Base-by-base conservation (phyloP, 2,329 filamentous ascomycete species). In the Cordyceps militaris region DNA sequence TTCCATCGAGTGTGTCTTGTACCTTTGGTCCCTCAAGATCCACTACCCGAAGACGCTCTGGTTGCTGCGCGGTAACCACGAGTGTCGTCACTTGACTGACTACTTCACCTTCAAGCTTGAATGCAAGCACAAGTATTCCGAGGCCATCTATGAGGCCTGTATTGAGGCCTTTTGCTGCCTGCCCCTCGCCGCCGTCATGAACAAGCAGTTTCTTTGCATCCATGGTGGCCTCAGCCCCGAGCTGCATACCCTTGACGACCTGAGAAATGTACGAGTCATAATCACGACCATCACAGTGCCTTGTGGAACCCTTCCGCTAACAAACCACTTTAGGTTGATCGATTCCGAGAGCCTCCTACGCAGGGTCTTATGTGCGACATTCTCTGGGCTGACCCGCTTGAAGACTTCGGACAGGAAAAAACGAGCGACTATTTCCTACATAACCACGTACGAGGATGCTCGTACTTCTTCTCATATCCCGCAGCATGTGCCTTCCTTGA, bases 91-190 rank as follows among this genome's bases (percentile, higher is more conserved):
- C 78, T 82, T 99, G 81, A 99, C 94, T 59, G 94, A 99, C 72
- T 99, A 99, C 81, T 99, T 99, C 77, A 99, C 94, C 61, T 99
- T 99, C 81, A 97, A 99, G 81, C 86, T 99, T 59, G 94, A 99
- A 74, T 99, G 94, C 82, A 97, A 96, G 79, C 94, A 99, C 83
- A 99, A 99, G 75, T 99, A 99, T 76, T 96, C 91, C 34, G 94
- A 97, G 76, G 83, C 83, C 63, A 83, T 99, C 60, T 99, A 99
- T 72, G 93, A 99, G 69, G 93, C 94, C 58, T 97, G 94, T 77
- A 96, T 97, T 85, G 93, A 99, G 64, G 95, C 94, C 0, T 99
- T 99, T 81, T 99, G 94, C 77, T 82, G 88, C 63, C 78, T 99
- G 62, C 94, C 94, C 30, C 79, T 99, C 66, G 94, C 94, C 58